These are phyloP conservation scores for Termitomyces bulborhizus DNA, from an alignment of 768 basidiomycete genomes.

Conservation along the genomic window DNA sequence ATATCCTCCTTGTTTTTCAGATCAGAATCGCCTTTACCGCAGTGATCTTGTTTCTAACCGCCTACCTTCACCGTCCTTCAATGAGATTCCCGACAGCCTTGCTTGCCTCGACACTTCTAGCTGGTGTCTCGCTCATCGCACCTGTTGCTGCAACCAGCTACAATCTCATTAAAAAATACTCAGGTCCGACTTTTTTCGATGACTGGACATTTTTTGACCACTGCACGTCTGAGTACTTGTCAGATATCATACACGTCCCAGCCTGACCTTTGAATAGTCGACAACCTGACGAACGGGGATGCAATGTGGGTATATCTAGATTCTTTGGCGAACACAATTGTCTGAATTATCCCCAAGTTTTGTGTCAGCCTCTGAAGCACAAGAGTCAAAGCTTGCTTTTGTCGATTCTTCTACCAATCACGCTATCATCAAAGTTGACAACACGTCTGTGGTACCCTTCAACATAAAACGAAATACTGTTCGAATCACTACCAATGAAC, in stretches of 20 bases:
- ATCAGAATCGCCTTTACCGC: background rate
- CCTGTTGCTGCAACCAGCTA: conserved; percentile 26
- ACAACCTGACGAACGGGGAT: conserved; percentile 68
- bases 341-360: conserved; percentile 29
- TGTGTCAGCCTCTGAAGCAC: conserved; percentile 40
- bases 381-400: conserved; percentile 48
- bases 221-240: conserved; percentile 30
- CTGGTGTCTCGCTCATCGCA: background rate
- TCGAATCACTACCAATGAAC: conserved; percentile 52
- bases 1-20: background rate
- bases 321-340: background rate
- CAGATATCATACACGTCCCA: background rate
- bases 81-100: background rate
- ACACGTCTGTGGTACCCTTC: conserved; percentile 44
- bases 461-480: conserved; percentile 63
- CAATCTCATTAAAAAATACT: conserved; percentile 48
- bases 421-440: conserved; percentile 75
- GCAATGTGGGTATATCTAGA: conserved; percentile 30
- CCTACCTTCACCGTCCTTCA: background rate
- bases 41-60: background rate
- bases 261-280: conserved; percentile 30
- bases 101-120: background rate
- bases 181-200: conserved; percentile 59
- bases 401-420: conserved; percentile 59
- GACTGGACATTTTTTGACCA: conserved; percentile 60